These are phyloP conservation scores for Mallotus repandus DNA, from an alignment of 441 rosid species.

Conservation along the genomic window DNA sequence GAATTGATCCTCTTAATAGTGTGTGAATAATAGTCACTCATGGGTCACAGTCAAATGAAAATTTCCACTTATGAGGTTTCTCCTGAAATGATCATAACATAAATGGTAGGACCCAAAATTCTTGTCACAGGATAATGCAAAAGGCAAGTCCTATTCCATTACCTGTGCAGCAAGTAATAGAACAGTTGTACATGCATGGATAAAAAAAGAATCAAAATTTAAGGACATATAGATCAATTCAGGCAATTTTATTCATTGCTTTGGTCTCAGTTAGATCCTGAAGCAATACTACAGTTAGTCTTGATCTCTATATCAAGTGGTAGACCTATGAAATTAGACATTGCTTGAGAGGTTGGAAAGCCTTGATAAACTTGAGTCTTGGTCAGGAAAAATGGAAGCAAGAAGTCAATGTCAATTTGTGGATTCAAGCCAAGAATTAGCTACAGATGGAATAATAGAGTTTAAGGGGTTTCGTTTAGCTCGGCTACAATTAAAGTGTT, in stretches of 20 bases:
- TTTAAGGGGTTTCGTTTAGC: too few relatives aligned
- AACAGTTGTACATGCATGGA: constrained; percentile 6
- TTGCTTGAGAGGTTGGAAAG: constrained; percentile 7
- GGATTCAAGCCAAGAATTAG: constrained; percentile 17
- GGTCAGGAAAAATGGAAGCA: constrained; percentile 28
- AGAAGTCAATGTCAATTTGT: constrained; percentile 25
- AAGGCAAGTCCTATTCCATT: constrained; percentile 9
- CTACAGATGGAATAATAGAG: background rate
- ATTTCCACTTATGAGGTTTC: constrained; percentile 9
- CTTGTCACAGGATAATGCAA: constrained; percentile 4
- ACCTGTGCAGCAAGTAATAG: constrained; percentile 9
- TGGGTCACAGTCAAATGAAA: constrained; percentile 1
- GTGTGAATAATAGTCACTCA: background rate
- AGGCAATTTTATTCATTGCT: background rate
- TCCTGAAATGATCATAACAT: constrained; percentile 10
- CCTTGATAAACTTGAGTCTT: constrained; percentile 6
- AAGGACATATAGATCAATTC: background rate
- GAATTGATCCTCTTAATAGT: too few relatives aligned
- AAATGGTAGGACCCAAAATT: constrained; percentile 15
- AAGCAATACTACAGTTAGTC: background rate
- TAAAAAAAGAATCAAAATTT: constrained; percentile 7
- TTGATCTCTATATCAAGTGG: background rate
- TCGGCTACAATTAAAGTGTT: too few relatives aligned
- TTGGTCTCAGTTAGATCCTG: background rate
- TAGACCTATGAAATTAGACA: background rate